A percentile compares a stretch with the other conserved stretches of the same genome.
These are phyloP conservation scores for Tilletia indica DNA, from an alignment of 1,284 basidiomycete genomes.

Conservation along the genomic window DNA sequence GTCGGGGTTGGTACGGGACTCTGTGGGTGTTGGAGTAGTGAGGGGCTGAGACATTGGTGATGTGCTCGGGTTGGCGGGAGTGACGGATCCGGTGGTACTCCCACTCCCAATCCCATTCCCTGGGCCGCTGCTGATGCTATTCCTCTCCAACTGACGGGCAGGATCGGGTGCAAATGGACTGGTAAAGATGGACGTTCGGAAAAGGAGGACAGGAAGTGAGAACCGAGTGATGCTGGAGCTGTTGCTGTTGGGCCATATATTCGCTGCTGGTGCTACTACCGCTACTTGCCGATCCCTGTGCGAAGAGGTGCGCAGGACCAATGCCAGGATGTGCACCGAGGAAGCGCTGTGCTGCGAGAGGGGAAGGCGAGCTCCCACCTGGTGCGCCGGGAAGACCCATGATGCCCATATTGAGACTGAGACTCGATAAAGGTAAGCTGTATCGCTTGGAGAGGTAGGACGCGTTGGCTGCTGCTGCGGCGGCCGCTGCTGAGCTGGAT, in stretches of 20 bases:
- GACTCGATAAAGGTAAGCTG: slow-evolving; percentile 34
- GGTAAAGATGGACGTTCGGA: slow-evolving; percentile 26
- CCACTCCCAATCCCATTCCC: neutral
- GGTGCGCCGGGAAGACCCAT: slow-evolving; percentile 15
- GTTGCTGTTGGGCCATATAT: slow-evolving; percentile 2
- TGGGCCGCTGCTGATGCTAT: neutral
- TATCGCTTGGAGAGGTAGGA: slow-evolving; percentile 42
- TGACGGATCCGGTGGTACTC: neutral
- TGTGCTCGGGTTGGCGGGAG: neutral
- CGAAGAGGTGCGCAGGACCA: neutral
- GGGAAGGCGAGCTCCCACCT: neutral
- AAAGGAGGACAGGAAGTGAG: slow-evolving; percentile 14
- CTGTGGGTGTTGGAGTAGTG: neutral
- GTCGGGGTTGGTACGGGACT: neutral
- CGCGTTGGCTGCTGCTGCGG: slow-evolving; percentile 27
- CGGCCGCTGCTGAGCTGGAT: slow-evolving; percentile 23
- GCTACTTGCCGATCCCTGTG: neutral
- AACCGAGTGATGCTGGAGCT: slow-evolving; percentile 17
- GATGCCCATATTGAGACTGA: slow-evolving; percentile 16
- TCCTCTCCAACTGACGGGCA: slow-evolving; percentile 1
- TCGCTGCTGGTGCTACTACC: neutral
- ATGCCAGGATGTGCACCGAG: neutral
- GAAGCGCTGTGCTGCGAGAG: slow-evolving; percentile 17
- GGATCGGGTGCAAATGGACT: slow-evolving; percentile 29
- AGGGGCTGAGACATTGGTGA: neutral